Evolutionary conservation across 345 rosid genomes (phyloP).

Genomic region (Acer saccharum): DNA sequence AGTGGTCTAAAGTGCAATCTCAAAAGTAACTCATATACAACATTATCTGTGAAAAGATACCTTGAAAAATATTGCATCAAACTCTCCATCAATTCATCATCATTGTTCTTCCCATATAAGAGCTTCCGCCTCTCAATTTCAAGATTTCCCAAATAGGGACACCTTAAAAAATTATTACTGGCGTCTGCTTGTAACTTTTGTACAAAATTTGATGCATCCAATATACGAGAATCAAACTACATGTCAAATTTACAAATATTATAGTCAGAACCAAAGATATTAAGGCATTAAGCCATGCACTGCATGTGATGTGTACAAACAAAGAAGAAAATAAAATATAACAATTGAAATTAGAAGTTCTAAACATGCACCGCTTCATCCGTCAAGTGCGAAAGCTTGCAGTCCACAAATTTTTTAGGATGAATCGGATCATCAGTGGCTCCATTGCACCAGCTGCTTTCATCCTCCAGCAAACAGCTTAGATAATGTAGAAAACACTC

Average conservation of each 20-base stretch:
- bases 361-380: constrained; percentile 69
- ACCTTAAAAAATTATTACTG: constrained; percentile 52
- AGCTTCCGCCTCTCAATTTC: constrained; percentile 86
- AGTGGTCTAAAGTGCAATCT: constrained; percentile 6
- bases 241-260: constrained; percentile 24
- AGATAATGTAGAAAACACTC: constrained; percentile 90
- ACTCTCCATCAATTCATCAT: constrained; percentile 54
- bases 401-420: constrained; percentile 49
- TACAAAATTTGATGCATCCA: constrained; percentile 65
- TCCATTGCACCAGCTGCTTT: constrained; percentile 56
- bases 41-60: constrained; percentile 30
- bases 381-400: constrained; percentile 61
- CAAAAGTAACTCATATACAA: not conserved
- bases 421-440: constrained; percentile 43
- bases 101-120: constrained; percentile 66
- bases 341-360: constrained; percentile 20
- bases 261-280: constrained; percentile 17
- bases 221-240: constrained; percentile 84
- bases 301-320: not conserved
- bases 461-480: constrained; percentile 90
- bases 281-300: constrained; percentile 14
- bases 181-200: constrained; percentile 61
- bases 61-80: constrained; percentile 70
- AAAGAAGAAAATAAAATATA: constrained; percentile 8
- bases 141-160: constrained; percentile 74